Percentiles rank a stretch among this genome's conserved stretches.
Evolutionary conservation across 225 moss, liverwort and hornwort species (phyloP).

Genomic region (Straminergon stramineum): DNA sequence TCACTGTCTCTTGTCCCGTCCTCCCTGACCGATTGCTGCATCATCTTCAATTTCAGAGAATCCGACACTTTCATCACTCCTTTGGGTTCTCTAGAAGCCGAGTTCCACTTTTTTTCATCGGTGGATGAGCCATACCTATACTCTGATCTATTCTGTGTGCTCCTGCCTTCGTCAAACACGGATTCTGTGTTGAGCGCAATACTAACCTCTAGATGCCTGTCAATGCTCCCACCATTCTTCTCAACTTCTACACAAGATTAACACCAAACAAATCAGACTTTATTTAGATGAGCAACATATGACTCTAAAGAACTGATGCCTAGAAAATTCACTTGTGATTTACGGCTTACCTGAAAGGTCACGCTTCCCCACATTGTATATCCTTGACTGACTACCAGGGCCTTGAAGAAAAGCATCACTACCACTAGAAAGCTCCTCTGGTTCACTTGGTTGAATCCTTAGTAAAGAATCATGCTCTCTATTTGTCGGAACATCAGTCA

Average conservation of each 20-base stretch:
- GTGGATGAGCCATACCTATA: constrained; percentile 42
- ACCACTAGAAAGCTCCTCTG: constrained; percentile 65
- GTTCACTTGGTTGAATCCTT: constrained; percentile 41
- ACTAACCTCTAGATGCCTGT: constrained; percentile 29
- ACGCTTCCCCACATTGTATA: constrained; percentile 25
- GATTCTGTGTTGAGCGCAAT: constrained; percentile 32
- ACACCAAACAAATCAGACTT: constrained; percentile 5
- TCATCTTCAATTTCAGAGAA: constrained; percentile 62
- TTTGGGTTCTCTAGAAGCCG: constrained; percentile 41
- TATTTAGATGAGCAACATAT: background rate
- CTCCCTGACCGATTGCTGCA: constrained; percentile 52
- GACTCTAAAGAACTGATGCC: background rate
- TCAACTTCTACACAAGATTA: constrained; percentile 27
- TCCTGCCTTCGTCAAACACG: constrained; percentile 32
- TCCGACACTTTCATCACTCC: constrained; percentile 53
- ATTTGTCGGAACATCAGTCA: constrained; percentile 11
- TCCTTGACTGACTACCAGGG: constrained; percentile 20
- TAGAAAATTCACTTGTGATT: background rate
- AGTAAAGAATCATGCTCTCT: constrained; percentile 46
- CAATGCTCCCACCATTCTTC: constrained; percentile 40
- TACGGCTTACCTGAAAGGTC: constrained; percentile 20
- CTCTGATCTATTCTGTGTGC: constrained; percentile 30
- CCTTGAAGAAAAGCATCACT: constrained; percentile 46
- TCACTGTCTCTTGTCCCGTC: constrained; percentile 56
- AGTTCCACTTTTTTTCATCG: constrained; percentile 56